These are phyloP conservation scores for Lipomyces kockii DNA, from an alignment of 805 yeast species.

Conservation along the genomic window DNA sequence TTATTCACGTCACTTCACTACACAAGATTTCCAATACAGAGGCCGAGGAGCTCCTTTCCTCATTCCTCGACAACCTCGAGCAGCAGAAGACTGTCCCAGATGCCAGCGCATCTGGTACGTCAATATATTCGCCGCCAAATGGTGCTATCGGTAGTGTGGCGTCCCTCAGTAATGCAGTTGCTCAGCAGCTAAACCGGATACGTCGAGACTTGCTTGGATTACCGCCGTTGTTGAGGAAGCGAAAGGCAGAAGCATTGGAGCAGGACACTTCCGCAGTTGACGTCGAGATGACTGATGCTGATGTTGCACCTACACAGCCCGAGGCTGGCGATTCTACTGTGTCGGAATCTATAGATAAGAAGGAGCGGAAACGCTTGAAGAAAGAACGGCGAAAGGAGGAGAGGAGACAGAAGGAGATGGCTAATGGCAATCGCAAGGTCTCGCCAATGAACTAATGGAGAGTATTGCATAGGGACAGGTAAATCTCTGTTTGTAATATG, in stretches of 20 bases:
- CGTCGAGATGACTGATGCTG: conserved; percentile 20
- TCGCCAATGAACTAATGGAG: not conserved
- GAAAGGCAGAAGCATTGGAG: conserved; percentile 18
- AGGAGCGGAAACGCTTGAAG: conserved; percentile 34
- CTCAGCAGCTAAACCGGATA: conserved; percentile 69
- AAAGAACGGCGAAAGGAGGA: conserved; percentile 31
- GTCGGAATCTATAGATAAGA: conserved; percentile 23
- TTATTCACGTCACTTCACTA: conserved; percentile 36
- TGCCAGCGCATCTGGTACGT: not conserved
- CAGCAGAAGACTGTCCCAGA: conserved; percentile 2
- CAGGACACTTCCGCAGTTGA: conserved; percentile 24
- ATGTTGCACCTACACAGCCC: not conserved
- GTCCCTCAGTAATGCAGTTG: conserved; percentile 49
- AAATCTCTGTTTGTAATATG: not conserved
- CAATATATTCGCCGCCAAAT: not conserved
- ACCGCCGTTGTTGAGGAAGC: conserved; percentile 56
- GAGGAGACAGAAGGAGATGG: conserved; percentile 18
- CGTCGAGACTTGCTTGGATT: conserved; percentile 81
- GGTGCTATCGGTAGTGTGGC: conserved; percentile 3
- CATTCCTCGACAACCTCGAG: conserved; percentile 46
- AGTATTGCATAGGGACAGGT: not conserved
- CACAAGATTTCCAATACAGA: conserved; percentile 36
- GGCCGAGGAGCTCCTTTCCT: conserved; percentile 39
- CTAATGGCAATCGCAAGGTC: not conserved
- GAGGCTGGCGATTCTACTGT: not conserved